Evolutionary conservation across 2,329 filamentous ascomycete species (phyloP), one percentile per base, ranked within the genome.

Genomic region (Exserohilum turcica): DNA sequence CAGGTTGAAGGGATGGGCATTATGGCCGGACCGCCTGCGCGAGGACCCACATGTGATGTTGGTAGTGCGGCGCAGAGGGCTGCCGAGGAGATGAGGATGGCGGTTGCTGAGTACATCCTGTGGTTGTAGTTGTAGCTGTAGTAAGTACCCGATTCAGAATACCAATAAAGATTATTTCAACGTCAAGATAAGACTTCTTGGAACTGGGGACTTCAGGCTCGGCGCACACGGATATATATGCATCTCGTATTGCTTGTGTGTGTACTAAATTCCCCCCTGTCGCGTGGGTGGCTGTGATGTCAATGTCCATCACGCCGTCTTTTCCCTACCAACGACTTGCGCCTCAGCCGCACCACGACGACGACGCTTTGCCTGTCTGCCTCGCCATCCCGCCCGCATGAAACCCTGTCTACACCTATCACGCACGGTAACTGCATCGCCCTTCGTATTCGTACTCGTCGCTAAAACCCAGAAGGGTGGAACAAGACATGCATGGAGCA

Each of bases 1-100:
- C 76, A 78, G 32, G 61, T 71, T 0, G 67, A 44, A 2, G 74
- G 71, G 21, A 77, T 70, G 8, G 75, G 70, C 6, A 52, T 54
- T 38, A 59, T 57, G 9, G 59, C 59, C 15, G 76, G 75, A 2
- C 67, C 74, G 43, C 75, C 75, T 19, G 74, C 74, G 21, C 73
- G 68, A 16, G 57, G 9, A 16, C 31, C 2, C 18, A 48, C 10
- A 15, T 42, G 38, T 6, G 48, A 12, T 13, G 56, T 40, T 9
- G 53, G 53, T 12, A 50, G 48, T 13, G 56, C 48, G 16, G 48
- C 45, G n/a, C 19, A 48, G 27, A 57, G 12, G 10, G 28, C 36
- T 39, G 45, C 37, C 1, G 28, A 21, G n/a, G n/a, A n/a, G 2
- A 27, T 27, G 16, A 51, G 19, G 16, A 53, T 33, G 12, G 48